These are phyloP conservation scores for Herpetomonas samuelpessoai DNA, from an alignment of 208 protist genomes.

Conservation along the genomic window DNA sequence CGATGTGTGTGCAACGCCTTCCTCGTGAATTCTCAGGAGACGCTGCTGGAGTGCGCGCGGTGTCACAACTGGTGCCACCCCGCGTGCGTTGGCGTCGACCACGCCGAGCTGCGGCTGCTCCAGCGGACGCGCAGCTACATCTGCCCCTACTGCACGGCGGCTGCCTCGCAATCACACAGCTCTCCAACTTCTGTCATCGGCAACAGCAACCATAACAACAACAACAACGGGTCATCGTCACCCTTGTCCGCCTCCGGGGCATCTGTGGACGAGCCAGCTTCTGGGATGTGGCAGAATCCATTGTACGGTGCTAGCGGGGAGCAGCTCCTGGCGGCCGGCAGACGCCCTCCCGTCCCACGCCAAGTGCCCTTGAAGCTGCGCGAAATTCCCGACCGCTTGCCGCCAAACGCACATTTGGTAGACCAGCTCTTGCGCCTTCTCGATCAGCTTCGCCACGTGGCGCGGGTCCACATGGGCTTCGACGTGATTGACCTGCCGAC, in stretches of 20 bases:
- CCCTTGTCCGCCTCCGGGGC: not conserved
- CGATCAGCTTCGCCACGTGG: conserved; percentile 6
- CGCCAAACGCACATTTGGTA: conserved; percentile 12
- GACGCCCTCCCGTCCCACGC: conserved; percentile 38
- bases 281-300: no score
- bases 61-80: conserved; percentile 78
- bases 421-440: conserved; percentile 27
- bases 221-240: not conserved
- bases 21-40: conserved; percentile 47
- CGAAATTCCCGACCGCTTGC: conserved; percentile 58
- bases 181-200: no score
- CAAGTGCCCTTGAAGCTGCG: conserved; percentile 57
- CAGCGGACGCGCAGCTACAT: conserved; percentile 36
- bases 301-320: not conserved
- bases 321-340: conserved; percentile 5
- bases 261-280: not conserved
- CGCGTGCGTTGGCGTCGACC: conserved; percentile 72
- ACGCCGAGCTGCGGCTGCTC: conserved; percentile 33
- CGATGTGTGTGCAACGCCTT: conserved; percentile 76
- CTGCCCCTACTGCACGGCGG: conserved; percentile 52
- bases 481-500: conserved; percentile 48
- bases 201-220: no score
- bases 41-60: conserved; percentile 58
- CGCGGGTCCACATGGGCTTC: conserved; percentile 34
- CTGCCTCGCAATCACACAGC: conserved; percentile 1